phyloP scores from a whole-genome alignment of 1,284 basidiomycete genomes.

The Salmacisia buchloeana region DNA sequence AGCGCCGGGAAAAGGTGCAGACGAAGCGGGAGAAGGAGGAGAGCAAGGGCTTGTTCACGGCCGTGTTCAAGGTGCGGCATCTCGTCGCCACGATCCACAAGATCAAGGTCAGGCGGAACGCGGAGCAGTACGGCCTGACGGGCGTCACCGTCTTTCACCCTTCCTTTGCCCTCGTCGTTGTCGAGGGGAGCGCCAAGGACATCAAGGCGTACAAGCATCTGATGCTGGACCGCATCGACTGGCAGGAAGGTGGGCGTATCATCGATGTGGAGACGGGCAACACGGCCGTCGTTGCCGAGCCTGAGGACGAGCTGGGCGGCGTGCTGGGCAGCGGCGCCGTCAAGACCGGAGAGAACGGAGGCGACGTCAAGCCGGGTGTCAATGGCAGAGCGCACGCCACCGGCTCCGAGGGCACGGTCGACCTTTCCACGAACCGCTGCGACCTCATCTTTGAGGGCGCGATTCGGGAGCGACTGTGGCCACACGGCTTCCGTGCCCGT shows the following conservation, averaged over 20 bases:
- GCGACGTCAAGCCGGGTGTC: not conserved
- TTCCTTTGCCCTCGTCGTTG: conserved; percentile 79
- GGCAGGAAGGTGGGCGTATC: conserved; percentile 84
- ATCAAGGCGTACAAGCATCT: conserved; percentile 82
- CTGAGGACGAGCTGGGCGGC: not conserved
- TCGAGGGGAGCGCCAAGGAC: conserved; percentile 82
- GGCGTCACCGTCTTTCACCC: conserved; percentile 86
- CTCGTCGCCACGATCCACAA: conserved; percentile 87
- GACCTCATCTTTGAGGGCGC: conserved; percentile 88
- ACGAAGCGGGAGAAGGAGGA: conserved; percentile 57
- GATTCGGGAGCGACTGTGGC: conserved; percentile 63
- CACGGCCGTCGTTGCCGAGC: conserved; percentile 54
- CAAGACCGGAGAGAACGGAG: conserved; percentile 38
- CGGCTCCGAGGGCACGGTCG: conserved; percentile 44
- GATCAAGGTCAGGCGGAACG: conserved; percentile 94
- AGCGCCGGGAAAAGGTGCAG: conserved; percentile 78
- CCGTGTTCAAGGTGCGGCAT: conserved; percentile 83
- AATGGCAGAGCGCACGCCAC: not conserved
- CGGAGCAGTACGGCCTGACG: conserved; percentile 78
- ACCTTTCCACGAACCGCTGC: conserved; percentile 77
- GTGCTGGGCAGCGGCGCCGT: conserved; percentile 10
- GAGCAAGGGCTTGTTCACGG: conserved; percentile 75
- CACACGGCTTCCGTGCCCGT: conserved; percentile 66
- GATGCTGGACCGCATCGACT: conserved; percentile 81
- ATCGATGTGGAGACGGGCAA: conserved; percentile 55